A percentile compares a stretch with the other conserved stretches of the same genome.
Conservation (phyloP, 805 yeast species). For the Peterozyma xylosa region DNA sequence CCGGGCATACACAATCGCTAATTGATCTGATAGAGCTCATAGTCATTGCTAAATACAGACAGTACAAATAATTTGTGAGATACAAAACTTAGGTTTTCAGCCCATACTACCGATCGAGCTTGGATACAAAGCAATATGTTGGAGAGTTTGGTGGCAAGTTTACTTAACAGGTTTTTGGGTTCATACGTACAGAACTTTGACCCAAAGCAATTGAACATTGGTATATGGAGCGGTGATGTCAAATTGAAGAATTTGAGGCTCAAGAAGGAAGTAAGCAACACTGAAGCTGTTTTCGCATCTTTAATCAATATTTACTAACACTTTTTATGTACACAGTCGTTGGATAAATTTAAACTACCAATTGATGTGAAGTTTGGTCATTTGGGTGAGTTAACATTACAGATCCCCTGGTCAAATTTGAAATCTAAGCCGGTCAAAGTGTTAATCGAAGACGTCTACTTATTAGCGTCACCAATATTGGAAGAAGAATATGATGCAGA, state of each 20-base stretch:
- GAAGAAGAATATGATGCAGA: conserved; percentile 45
- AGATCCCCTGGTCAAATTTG: conserved; percentile 94
- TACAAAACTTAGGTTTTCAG: too few species aligned
- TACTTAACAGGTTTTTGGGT: conserved; percentile 57
- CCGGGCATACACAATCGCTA: too few species aligned
- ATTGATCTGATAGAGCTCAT: too few species aligned
- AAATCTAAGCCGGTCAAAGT: conserved; percentile 90
- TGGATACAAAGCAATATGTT: conserved; percentile 31
- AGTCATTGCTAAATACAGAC: too few species aligned
- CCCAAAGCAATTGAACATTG: conserved; percentile 89
- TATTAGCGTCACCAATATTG: conserved; percentile 72
- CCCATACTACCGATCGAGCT: too few species aligned
- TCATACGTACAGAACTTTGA: conserved; percentile 91
- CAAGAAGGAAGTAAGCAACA: conserved; percentile 53
- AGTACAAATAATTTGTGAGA: too few species aligned
- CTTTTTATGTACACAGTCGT: conserved; percentile 31
- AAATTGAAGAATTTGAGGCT: conserved; percentile 69
- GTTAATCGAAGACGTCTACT: conserved; percentile 75
- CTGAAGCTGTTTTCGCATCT: neutral
- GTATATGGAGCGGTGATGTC: conserved; percentile 97
- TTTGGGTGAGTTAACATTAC: conserved; percentile 80
- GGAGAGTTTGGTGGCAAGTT: conserved; percentile 58
- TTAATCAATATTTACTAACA: neutral
- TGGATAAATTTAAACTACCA: conserved; percentile 82
- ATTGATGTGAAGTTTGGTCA: conserved; percentile 85